A percentile compares a stretch with the other conserved stretches of the same genome.
phyloP scores from a whole-genome alignment of 345 rosid genomes.

The Eucalyptus pauciflora region DNA sequence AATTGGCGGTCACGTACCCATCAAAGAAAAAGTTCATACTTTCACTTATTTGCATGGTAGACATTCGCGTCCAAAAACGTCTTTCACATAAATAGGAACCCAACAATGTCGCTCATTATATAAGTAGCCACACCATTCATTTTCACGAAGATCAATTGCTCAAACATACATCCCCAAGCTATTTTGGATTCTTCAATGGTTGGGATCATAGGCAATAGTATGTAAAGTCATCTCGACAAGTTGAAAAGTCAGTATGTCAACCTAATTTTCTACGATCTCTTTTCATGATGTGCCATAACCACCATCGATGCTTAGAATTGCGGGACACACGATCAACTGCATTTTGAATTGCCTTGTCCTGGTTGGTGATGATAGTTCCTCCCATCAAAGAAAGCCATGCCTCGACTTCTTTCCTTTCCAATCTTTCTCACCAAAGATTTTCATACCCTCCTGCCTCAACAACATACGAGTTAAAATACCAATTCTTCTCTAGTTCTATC shows the following conservation, averaged over 20 bases:
- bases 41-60: background rate
- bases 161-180: background rate
- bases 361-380: background rate
- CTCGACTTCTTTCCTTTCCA: fast-evolving
- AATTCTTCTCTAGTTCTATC: too few species aligned
- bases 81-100: background rate
- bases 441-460: too few species aligned
- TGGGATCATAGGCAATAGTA: too few species aligned
- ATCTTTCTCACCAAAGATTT: too few species aligned
- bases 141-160: background rate
- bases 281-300: background rate
- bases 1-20: background rate
- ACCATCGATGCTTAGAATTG: background rate
- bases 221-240: too few species aligned
- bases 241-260: too few species aligned
- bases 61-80: background rate
- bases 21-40: background rate
- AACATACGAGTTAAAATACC: too few species aligned
- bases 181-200: too few species aligned
- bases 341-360: background rate
- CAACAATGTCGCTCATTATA: too few species aligned
- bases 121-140: background rate
- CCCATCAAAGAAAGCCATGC: background rate
- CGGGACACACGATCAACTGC: background rate
- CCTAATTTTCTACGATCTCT: too few species aligned